These are phyloP conservation scores for Kodamaea arcana DNA, from an alignment of 1,139 yeast genomes.

Conservation along the genomic window DNA sequence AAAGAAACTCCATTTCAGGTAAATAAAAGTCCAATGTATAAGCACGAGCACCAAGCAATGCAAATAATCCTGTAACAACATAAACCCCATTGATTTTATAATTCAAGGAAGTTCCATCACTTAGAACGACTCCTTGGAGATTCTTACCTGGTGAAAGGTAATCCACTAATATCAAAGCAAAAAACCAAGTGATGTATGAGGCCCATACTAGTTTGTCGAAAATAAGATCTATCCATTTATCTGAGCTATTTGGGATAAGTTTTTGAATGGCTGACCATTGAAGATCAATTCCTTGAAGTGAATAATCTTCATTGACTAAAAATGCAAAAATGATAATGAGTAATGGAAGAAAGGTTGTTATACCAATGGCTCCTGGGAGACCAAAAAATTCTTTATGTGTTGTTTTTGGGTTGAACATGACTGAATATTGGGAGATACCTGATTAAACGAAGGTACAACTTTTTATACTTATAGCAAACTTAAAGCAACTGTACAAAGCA, in stretches of 20 bases:
- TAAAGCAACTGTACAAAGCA: too few species aligned
- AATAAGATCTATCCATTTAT: constrained; percentile 24
- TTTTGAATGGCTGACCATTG: constrained; percentile 31
- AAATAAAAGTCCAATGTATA: constrained; percentile 47
- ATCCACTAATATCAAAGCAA: constrained; percentile 59
- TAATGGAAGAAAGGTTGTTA: constrained; percentile 65
- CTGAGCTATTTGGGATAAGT: constrained; percentile 24
- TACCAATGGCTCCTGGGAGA: constrained; percentile 62
- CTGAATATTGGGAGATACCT: too few species aligned
- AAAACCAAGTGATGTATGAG: constrained; percentile 75
- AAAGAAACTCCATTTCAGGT: constrained; percentile 78
- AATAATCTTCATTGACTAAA: constrained; percentile 53
- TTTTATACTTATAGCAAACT: too few species aligned
- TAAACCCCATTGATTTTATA: constrained; percentile 82
- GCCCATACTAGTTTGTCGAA: constrained; percentile 50
- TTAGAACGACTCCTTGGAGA: constrained; percentile 61
- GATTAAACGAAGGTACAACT: too few species aligned
- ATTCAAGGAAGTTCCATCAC: constrained; percentile 67
- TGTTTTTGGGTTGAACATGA: constrained; percentile 64
- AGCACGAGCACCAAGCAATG: constrained; percentile 49
- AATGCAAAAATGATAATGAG: constrained; percentile 58
- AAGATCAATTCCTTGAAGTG: constrained; percentile 44
- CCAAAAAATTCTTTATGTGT: constrained; percentile 75
- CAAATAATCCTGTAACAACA: constrained; percentile 46
- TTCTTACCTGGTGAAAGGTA: constrained; percentile 67